Percentiles rank a stretch among this genome's conserved stretches.
Conservation (phyloP, 2,329 filamentous ascomycete genomes). For the Alternaria burnsii region DNA sequence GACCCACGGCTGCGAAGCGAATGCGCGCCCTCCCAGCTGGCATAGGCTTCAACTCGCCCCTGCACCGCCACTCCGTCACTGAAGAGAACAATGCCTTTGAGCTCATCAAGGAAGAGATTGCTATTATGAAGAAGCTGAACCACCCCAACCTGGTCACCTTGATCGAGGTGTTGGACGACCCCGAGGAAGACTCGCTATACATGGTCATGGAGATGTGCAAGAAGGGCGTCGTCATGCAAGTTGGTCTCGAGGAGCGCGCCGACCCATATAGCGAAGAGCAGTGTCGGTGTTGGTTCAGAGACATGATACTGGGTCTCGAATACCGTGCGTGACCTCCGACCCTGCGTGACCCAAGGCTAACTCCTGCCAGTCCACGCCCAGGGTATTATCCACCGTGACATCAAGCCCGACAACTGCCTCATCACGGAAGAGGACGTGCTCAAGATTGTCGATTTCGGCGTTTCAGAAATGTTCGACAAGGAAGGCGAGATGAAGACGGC, state of each 20-base stretch:
- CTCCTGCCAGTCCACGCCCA: constrained; percentile 78
- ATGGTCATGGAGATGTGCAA: constrained; percentile 99
- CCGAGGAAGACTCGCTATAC: constrained; percentile 93
- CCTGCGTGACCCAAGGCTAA: constrained; percentile 23
- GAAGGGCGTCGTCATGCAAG: constrained; percentile 96
- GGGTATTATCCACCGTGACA: constrained; percentile 93
- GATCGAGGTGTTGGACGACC: constrained; percentile 94
- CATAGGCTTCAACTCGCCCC: constrained; percentile 68
- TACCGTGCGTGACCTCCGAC: constrained; percentile 69
- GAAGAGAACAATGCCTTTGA: constrained; percentile 77
- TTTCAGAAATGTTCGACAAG: constrained; percentile 98
- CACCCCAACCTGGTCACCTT: constrained; percentile 93
- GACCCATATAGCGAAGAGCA: constrained; percentile 83
- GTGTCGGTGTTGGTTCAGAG: constrained; percentile 91
- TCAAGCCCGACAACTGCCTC: constrained; percentile 96
- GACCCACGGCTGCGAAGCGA: constrained; percentile 63
- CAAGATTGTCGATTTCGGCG: constrained; percentile 98
- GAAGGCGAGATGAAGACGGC: constrained; percentile 85
- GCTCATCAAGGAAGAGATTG: constrained; percentile 93
- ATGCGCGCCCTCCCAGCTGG: constrained; percentile 62
- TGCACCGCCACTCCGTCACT: constrained; percentile 67
- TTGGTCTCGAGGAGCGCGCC: constrained; percentile 83
- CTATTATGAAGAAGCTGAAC: constrained; percentile 98
- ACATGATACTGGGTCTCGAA: constrained; percentile 93
- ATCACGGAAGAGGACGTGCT: constrained; percentile 91